phyloP scores from a whole-genome alignment of 148 eudicot genomes.

The Dysphania ambrosioides region DNA sequence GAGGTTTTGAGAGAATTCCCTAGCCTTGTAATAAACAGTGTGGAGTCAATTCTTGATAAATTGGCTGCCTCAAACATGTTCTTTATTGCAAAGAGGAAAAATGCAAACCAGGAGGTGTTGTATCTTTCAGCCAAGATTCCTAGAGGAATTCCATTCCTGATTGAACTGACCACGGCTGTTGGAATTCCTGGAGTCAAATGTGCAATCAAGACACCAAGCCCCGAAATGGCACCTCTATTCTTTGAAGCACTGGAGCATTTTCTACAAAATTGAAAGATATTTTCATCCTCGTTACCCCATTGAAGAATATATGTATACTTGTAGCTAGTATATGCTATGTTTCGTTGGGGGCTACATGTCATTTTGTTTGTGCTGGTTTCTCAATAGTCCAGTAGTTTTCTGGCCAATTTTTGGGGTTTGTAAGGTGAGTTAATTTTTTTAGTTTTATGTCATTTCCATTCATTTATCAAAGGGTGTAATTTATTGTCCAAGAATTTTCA shows the following conservation, averaged over 20 bases:
- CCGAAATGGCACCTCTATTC: constrained; percentile 91
- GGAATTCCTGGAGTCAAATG: constrained; percentile 85
- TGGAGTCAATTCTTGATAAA: constrained; percentile 70
- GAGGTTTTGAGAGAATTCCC: constrained; percentile 84
- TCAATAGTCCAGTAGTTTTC: constrained; percentile 12
- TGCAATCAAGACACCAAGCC: constrained; percentile 81
- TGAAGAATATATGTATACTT: constrained; percentile 18
- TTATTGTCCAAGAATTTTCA: background rate
- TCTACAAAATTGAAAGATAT: constrained; percentile 46
- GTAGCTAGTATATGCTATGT: constrained; percentile 1
- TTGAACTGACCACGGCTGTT: constrained; percentile 73
- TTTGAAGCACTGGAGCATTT: constrained; percentile 75
- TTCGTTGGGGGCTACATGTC: background rate
- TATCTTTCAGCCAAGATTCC: constrained; percentile 94
- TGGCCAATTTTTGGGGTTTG: constrained; percentile 6
- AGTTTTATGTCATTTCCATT: background rate
- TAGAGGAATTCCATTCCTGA: constrained; percentile 77
- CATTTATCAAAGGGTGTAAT: constrained; percentile 1
- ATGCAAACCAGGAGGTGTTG: constrained; percentile 82
- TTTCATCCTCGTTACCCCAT: constrained; percentile 1
- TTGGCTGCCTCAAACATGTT: constrained; percentile 79
- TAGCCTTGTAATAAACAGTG: constrained; percentile 55
- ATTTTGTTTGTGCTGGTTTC: constrained; percentile 9
- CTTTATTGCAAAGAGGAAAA: constrained; percentile 89
- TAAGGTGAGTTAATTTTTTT: constrained; percentile 7